A percentile compares a stretch with the other conserved stretches of the same genome.
phyloP scores from a whole-genome alignment of 2,329 filamentous ascomycete species.

The Xylaria sp. region DNA sequence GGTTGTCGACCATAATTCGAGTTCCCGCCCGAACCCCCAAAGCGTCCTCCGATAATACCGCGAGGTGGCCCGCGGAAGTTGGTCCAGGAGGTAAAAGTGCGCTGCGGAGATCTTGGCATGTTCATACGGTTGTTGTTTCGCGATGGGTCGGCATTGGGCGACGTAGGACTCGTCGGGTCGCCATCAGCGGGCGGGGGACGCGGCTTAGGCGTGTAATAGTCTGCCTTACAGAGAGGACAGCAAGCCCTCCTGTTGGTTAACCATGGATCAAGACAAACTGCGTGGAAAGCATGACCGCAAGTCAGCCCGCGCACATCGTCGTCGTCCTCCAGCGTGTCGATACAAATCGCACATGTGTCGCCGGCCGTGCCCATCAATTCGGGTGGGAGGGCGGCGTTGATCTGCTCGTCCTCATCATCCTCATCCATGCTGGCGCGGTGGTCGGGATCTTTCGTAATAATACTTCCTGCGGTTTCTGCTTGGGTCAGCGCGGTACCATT shows the following conservation, averaged over 20 bases:
- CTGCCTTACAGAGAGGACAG: slow-evolving; percentile 96
- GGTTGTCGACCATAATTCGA: slow-evolving; percentile 18
- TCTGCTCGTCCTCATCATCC: slow-evolving; percentile 75
- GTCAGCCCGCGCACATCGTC: slow-evolving; percentile 93
- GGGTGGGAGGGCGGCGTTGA: slow-evolving; percentile 78
- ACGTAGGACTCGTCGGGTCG: slow-evolving; percentile 37
- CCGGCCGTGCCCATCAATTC: slow-evolving; percentile 81
- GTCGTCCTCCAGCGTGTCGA: slow-evolving; percentile 91
- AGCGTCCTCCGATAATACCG: slow-evolving; percentile 31
- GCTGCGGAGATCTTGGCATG: slow-evolving; percentile 46
- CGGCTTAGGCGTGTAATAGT: slow-evolving; percentile 95
- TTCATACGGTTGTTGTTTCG: slow-evolving; percentile 51
- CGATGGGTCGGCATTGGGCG: slow-evolving; percentile 34
- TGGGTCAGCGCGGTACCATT: slow-evolving; percentile 23
- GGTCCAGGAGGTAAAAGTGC: slow-evolving; percentile 42
- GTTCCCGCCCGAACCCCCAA: slow-evolving; percentile 22
- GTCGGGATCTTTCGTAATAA: slow-evolving; percentile 32
- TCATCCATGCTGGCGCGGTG: slow-evolving; percentile 47
- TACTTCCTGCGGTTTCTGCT: slow-evolving; percentile 26
- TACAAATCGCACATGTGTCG: slow-evolving; percentile 94
- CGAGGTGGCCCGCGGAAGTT: slow-evolving; percentile 37
- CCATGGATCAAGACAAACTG: slow-evolving; percentile 94
- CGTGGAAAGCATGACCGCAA: slow-evolving; percentile 98
- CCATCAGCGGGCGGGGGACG: slow-evolving; percentile 58
- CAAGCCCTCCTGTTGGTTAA: slow-evolving; percentile 90